Evolutionary conservation across 495 filamentous ascomycete genomes (phyloP).

Genomic region (Hypoxylon fragiforme): DNA sequence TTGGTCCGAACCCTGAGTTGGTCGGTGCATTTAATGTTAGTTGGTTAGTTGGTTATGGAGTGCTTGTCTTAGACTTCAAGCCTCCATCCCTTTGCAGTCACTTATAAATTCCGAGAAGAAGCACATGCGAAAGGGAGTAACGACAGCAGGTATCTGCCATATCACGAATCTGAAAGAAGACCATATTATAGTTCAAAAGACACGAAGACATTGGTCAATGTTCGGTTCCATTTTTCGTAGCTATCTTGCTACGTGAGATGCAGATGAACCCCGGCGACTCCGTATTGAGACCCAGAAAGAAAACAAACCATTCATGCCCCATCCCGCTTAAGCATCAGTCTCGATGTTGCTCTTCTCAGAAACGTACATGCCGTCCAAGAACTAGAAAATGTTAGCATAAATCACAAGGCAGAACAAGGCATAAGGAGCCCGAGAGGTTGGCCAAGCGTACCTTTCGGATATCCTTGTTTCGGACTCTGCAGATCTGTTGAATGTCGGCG

Average conservation of each 20-base stretch:
- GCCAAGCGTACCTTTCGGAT: conserved; percentile 84
- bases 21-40: too few species aligned
- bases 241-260: conserved; percentile 60
- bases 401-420: too few species aligned
- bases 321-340: conserved; percentile 58
- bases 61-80: too few species aligned
- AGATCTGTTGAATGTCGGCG: conserved; percentile 99
- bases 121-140: too few species aligned
- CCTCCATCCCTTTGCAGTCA: too few species aligned
- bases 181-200: conserved; percentile 7
- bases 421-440: too few species aligned
- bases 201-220: conserved; percentile 33
- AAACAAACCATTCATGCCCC: conserved; percentile 42
- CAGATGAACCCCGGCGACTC: conserved; percentile 59
- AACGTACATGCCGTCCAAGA: conserved; percentile 99
- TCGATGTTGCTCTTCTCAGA: conserved; percentile 94
- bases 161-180: neutral
- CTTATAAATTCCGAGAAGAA: too few species aligned
- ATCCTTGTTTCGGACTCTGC: conserved; percentile 99
- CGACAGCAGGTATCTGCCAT: neutral
- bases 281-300: conserved; percentile 47
- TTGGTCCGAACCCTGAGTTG: too few species aligned
- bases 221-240: conserved; percentile 53
- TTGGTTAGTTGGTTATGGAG: too few species aligned
- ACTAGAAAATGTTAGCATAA: conserved; percentile 60